Evolutionary conservation across 108 stramenopile genomes (phyloP).

Genomic region (Aurantiochytrium sp.): DNA sequence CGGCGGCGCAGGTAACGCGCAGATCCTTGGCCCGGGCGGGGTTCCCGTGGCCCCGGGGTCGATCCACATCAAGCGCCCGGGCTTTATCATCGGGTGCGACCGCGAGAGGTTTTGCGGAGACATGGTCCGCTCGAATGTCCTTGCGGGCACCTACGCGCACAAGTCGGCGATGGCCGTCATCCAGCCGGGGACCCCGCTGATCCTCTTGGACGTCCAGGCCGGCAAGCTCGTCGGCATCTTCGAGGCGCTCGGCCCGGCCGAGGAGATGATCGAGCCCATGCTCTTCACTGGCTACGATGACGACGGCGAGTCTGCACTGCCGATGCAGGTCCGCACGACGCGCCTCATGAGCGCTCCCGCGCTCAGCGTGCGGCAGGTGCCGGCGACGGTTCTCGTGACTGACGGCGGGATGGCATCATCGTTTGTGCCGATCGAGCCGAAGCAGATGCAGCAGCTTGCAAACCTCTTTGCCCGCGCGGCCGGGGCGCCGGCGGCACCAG

Average conservation of each 20-base stretch:
- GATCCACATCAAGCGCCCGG: not conserved
- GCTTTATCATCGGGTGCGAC: not conserved
- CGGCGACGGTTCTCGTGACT: not conserved
- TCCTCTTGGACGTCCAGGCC: not conserved
- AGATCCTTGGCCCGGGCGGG: not conserved
- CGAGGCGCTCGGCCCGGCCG: not conserved
- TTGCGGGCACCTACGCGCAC: not conserved
- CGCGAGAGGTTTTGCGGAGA: not conserved
- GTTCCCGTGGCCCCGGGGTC: conserved; percentile 5
- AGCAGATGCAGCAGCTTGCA: conserved; percentile 17
- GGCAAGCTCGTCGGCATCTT: not conserved
- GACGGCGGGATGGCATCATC: not conserved
- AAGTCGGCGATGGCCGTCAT: conserved; percentile 20
- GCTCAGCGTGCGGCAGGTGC: not conserved
- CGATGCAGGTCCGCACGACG: not conserved
- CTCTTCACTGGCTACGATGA: not conserved
- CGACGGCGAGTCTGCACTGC: not conserved
- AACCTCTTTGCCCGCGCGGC: conserved; percentile 6
- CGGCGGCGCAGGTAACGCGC: not conserved
- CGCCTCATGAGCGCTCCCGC: not conserved
- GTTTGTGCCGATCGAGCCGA: not conserved
- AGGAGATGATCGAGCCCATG: conserved; percentile 18
- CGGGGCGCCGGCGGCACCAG: not conserved
- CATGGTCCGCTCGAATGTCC: not conserved
- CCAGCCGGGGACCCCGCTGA: not conserved